Evolutionary conservation across 2,329 filamentous ascomycete species (phyloP), one percentile per base, ranked within the genome.

Genomic region (Alternaria novae-zelandiae): DNA sequence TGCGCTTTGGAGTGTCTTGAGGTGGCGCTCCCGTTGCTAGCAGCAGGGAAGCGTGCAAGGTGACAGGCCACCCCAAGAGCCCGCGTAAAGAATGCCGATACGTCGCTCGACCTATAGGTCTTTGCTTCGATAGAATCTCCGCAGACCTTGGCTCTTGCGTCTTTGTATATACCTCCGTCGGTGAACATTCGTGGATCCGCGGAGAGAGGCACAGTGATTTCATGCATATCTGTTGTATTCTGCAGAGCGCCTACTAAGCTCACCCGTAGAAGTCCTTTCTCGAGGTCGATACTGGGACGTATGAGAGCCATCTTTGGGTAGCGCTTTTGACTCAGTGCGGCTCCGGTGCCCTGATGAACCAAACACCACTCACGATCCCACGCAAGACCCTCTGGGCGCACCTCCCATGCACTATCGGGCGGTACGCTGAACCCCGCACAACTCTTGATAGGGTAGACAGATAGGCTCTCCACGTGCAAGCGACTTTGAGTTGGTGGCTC

Each of bases 311-410:
- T 98, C 32, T 85, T 88, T 3, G 94, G 92, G 75, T 96, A 90
- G 67, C 90, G 86, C 81, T 98, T 99, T 80, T 98, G 95, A 75
- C 88, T 97, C 57, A 99, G 83, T 6, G 91, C 93, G 70, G 90
- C 89, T 0, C 93, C 91, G 1, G 94, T 96, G 46, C 93, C 94
- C 74, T 90, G 87, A 76, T 97, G 94, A 13, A 99, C 85, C 20
- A 99, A 83, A 80, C 95, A 98, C 95, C 96, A 99, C 82, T 98
- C 95, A 65, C 96, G 87, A 78, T 99, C 96, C 94, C 95, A 98
- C 9, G 90, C 91, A 3, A 99, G 84, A 0, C 96, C 96, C 81
- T 97, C 94, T 8, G 87, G 84, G 59, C 87, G 88, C 20, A 98
- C 86, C 71, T 92, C 89, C 96, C 96, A 99, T 13, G 84, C 75